A percentile compares a stretch with the other conserved stretches of the same genome.
Conservation (phyloP, 1,284 basidiomycete species). For the Cryptococcus maquisensis region DNA sequence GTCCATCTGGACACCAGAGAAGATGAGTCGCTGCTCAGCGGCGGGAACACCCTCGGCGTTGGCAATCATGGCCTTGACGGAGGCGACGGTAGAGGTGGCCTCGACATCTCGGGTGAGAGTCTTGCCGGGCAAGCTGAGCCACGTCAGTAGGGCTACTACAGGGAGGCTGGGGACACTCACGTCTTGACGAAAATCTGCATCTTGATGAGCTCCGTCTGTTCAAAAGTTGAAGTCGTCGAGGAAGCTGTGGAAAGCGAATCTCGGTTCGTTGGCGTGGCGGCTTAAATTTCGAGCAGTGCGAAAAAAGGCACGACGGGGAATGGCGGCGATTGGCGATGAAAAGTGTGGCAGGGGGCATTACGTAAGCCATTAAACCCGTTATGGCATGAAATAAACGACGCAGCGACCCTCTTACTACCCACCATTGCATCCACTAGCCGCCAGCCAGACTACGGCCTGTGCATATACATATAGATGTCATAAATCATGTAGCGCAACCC, state of each 20-base stretch:
- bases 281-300: not conserved
- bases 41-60: conserved; percentile 81
- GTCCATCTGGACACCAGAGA: conserved; percentile 97
- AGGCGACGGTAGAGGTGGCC: conserved; percentile 88
- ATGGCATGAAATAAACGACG: no score
- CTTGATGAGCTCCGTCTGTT: conserved; percentile 35
- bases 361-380: no score
- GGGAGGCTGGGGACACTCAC: conserved; percentile 53
- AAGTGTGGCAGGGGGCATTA: no score
- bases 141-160: not conserved
- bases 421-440: no score
- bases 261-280: not conserved
- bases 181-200: conserved; percentile 96
- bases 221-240: conserved; percentile 33
- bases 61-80: conserved; percentile 94
- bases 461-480: no score
- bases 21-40: conserved; percentile 96
- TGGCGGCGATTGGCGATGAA: no score
- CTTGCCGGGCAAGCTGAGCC: conserved; percentile 87
- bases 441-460: no score
- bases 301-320: no score
- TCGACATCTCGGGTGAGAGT: conserved; percentile 94
- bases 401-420: no score
- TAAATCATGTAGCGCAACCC: no score
- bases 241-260: conserved; percentile 20